Evolutionary conservation across 495 filamentous ascomycete species (phyloP).

Genomic region (Podospora anserina): DNA sequence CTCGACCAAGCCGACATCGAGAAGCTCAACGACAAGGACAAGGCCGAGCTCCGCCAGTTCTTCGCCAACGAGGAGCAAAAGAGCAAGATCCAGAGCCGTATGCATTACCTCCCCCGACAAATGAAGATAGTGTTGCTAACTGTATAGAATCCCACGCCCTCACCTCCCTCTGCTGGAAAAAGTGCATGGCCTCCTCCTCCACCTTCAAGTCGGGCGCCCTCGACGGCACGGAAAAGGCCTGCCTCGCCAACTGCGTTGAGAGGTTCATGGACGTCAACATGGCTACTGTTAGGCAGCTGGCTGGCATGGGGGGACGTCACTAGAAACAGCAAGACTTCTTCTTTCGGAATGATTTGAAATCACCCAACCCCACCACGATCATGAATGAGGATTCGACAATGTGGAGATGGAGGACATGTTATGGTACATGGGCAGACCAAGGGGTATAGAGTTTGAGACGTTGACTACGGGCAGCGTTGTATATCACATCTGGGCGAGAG

Average conservation of each 20-base stretch:
- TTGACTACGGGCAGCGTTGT: too few species aligned
- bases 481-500: not conserved
- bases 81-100: conserved; percentile 74
- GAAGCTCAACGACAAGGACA: conserved; percentile 76
- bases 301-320: conserved; percentile 36
- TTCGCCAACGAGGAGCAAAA: conserved; percentile 79
- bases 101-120: conserved; percentile 29
- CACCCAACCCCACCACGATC: too few species aligned
- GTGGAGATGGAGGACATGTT: too few species aligned
- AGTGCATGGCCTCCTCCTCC: conserved; percentile 68
- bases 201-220: conserved; percentile 63
- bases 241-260: conserved; percentile 87
- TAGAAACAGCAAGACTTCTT: too few species aligned
- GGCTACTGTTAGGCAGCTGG: conserved; percentile 74
- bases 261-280: conserved; percentile 87
- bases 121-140: too few species aligned
- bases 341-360: too few species aligned
- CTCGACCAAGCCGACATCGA: conserved; percentile 54
- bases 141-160: conserved; percentile 70
- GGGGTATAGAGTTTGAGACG: not conserved
- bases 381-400: too few species aligned
- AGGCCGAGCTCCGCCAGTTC: conserved; percentile 80
- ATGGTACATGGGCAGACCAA: not conserved
- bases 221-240: conserved; percentile 71
- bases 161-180: conserved; percentile 88